phyloP scores from a whole-genome alignment of 192 early-diverging fungal species.

The Backusella liffmaniae region DNA sequence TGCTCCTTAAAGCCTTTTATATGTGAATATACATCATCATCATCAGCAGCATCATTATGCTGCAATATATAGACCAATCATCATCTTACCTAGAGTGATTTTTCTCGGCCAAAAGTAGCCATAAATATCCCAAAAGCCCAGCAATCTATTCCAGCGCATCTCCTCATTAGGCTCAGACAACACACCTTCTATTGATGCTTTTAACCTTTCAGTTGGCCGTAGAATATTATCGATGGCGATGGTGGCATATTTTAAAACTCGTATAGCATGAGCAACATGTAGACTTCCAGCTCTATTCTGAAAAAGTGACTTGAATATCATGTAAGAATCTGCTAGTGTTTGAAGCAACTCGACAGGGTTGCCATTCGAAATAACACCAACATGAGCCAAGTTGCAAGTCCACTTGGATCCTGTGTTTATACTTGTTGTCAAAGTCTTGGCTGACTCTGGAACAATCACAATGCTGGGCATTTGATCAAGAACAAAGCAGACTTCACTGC shows the following conservation, averaged over 20 bases:
- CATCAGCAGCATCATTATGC: no score
- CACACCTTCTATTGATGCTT: neutral
- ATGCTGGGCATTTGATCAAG: conserved; percentile 10
- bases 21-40: no score
- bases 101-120: conserved; percentile 21
- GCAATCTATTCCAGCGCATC: neutral
- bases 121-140: conserved; percentile 4
- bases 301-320: conserved; percentile 11
- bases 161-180: neutral
- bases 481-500: conserved; percentile 16
- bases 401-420: conserved; percentile 1
- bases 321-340: conserved; percentile 2
- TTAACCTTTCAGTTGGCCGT: neutral
- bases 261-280: neutral
- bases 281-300: neutral
- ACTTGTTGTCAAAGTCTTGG: neutral
- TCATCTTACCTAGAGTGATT: conserved; percentile 1
- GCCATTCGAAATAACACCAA: neutral
- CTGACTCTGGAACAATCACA: neutral
- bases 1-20: neutral
- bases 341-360: neutral
- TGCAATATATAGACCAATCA: no score
- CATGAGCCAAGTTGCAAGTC: neutral
- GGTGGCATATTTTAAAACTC: neutral
- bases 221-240: conserved; percentile 13